Conservation (phyloP, 208 protist species). For the Leishmania gerbilli region DNA sequence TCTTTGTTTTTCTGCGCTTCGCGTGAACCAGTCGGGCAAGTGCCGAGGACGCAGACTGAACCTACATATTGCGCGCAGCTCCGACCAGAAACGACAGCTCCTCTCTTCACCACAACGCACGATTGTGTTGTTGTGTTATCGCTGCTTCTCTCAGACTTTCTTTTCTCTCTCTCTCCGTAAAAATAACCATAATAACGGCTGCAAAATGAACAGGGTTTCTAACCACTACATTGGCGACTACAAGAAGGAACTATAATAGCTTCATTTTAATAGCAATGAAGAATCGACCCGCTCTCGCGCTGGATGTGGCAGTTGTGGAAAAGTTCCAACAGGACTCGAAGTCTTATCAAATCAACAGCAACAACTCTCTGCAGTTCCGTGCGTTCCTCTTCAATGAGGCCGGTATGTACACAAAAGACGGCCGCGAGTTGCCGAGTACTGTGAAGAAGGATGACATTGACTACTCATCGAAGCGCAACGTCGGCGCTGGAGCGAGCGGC, state of each 20-base stretch:
- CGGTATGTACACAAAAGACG: slow-evolving; percentile 88
- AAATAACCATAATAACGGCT: background rate
- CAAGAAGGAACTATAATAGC: background rate
- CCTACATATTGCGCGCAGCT: too few species aligned
- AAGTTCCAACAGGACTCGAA: slow-evolving; percentile 68
- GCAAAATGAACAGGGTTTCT: background rate
- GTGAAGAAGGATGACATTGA: slow-evolving; percentile 88
- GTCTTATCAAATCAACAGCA: slow-evolving; percentile 90
- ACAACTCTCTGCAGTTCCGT: slow-evolving; percentile 85
- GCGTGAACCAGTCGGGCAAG: background rate
- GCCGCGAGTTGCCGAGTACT: slow-evolving; percentile 59
- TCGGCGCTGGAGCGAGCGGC: slow-evolving; percentile 80
- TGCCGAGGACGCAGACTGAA: background rate
- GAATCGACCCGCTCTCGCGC: slow-evolving; percentile 53
- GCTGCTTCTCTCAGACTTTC: background rate
- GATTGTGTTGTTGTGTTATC: background rate
- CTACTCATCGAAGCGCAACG: slow-evolving; percentile 49
- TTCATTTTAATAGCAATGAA: slow-evolving; percentile 36
- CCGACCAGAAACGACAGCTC: background rate
- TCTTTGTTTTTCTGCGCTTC: background rate
- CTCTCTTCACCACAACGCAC: background rate
- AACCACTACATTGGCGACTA: background rate
- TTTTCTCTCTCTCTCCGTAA: too few species aligned
- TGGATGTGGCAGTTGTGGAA: slow-evolving; percentile 72
- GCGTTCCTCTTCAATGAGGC: slow-evolving; percentile 85